Base-by-base conservation (phyloP, 2,329 filamentous ascomycete species). In the Ophiostoma ulmi region DNA sequence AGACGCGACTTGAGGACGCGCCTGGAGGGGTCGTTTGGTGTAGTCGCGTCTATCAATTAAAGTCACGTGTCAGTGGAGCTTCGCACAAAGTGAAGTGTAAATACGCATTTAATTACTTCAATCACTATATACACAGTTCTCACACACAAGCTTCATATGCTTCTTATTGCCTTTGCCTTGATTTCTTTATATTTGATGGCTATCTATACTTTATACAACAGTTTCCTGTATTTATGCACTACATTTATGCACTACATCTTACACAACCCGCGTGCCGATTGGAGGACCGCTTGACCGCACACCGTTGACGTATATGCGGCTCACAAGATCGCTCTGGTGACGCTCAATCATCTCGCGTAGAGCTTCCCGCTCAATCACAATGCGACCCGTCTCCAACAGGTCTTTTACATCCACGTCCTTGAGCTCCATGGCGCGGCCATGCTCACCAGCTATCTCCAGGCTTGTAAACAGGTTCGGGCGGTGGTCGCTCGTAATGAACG, bases 391-490 rank as follows among this genome's bases (percentile, higher is more conserved):
- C 82, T 95, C 92, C 75, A 99, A 81, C 74, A 99, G 80, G 79
- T 98, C 92, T 86, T 98, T 99, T 73, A 99, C 93, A 80, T 98
- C 95, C 48, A 99, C 92, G 73, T 97, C 91, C n/a, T 85, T 82
- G 72, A 90, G 83, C 71, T 87, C 85, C 75, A 93, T 82, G 10
- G 90, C 90, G 70, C 88, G 86, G 26, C 91, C 92, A 73, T 93
- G 86, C 76, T 86, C 82, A 10, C 85, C 86, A 73, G 90, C 80
- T 72, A 86, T 81, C 69, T 86, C 84, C 77, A 97, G 83, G 44
- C 90, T 89, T 52, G 84, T 84, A 75, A 88, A 90, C 67, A 97
- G 82, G 70, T 87, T 85, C 61, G 86, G 83, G 73, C 90, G 83
- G 75, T 81, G 80, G 71, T 84, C 82, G 41, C 82, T 83, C 1